These are phyloP conservation scores for Triticum turgidum DNA, from an alignment of 176 grass and related monocot species.

Conservation along the genomic window DNA sequence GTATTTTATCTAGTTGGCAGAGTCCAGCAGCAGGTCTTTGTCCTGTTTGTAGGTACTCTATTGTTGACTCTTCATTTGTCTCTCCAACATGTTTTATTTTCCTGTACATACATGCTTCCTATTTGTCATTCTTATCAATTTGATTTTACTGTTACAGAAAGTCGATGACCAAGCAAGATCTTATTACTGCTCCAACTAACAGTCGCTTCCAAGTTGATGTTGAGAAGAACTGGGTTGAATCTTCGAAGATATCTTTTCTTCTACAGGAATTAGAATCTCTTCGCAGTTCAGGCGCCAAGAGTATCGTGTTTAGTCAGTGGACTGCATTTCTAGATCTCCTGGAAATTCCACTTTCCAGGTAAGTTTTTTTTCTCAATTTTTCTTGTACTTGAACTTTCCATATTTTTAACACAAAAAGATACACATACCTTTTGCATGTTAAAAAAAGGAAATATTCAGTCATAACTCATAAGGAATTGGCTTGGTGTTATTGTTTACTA, in stretches of 20 bases:
- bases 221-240: constrained; percentile 89
- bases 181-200: constrained; percentile 86
- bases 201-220: constrained; percentile 84
- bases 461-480: neutral
- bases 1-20: constrained; percentile 87
- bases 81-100: neutral
- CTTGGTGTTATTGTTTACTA: neutral
- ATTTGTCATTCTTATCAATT: constrained; percentile 18
- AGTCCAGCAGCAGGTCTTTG: constrained; percentile 68
- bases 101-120: neutral
- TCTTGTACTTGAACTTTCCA: neutral
- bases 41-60: constrained; percentile 81
- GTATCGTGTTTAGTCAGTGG: constrained; percentile 98
- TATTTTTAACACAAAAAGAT: neutral
- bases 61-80: neutral
- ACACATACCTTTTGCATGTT: neutral
- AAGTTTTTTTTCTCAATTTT: neutral
- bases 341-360: constrained; percentile 93
- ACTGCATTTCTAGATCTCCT: constrained; percentile 98
- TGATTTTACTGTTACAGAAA: constrained; percentile 46
- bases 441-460: constrained; percentile 5
- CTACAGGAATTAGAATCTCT: constrained; percentile 68
- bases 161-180: constrained; percentile 68
- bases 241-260: constrained; percentile 92
- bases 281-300: constrained; percentile 64